A percentile compares a stretch with the other conserved stretches of the same genome.
phyloP scores from a whole-genome alignment of 2,329 filamentous ascomycete species.

The Drechslerella coelobrocha region DNA sequence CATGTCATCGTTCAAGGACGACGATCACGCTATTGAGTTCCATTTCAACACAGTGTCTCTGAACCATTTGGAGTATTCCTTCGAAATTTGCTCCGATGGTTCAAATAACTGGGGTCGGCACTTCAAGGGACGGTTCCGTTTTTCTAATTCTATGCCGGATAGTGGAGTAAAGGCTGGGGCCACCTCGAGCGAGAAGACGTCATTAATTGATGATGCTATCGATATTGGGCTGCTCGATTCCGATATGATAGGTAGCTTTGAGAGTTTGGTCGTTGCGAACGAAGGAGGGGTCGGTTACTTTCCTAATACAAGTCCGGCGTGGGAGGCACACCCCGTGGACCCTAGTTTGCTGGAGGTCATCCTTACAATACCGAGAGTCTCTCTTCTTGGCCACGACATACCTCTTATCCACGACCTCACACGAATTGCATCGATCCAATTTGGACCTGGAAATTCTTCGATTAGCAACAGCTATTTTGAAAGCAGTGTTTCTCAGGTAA shows the following conservation, averaged over 20 bases:
- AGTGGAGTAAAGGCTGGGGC: background rate
- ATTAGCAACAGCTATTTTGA: background rate
- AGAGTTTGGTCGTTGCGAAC: conserved; percentile 5
- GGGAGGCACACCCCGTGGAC: conserved; percentile 1
- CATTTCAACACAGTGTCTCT: conserved; percentile 16
- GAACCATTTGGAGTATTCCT: conserved; percentile 9
- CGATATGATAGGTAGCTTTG: conserved; percentile 1
- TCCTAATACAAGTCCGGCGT: background rate
- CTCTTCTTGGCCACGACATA: conserved; percentile 7
- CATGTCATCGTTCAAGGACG: conserved; percentile 19
- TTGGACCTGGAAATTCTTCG: conserved; percentile 5
- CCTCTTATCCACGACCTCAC: conserved; percentile 18
- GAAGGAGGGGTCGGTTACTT: conserved; percentile 11
- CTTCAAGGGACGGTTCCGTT: conserved; percentile 14
- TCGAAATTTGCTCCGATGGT: conserved; percentile 19
- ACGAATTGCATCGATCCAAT: conserved; percentile 11
- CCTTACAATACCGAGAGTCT: conserved; percentile 9
- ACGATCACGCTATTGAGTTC: conserved; percentile 22
- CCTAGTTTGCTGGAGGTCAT: conserved; percentile 11
- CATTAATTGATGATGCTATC: conserved; percentile 11
- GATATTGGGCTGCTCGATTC: conserved; percentile 4
- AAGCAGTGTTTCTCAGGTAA: conserved; percentile 13
- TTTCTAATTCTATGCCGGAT: background rate
- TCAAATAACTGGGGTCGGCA: conserved; percentile 9
- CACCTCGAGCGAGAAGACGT: background rate